phyloP scores from a whole-genome alignment of 306 rosid genomes.

The Ammopiptanthus mongolicus region DNA sequence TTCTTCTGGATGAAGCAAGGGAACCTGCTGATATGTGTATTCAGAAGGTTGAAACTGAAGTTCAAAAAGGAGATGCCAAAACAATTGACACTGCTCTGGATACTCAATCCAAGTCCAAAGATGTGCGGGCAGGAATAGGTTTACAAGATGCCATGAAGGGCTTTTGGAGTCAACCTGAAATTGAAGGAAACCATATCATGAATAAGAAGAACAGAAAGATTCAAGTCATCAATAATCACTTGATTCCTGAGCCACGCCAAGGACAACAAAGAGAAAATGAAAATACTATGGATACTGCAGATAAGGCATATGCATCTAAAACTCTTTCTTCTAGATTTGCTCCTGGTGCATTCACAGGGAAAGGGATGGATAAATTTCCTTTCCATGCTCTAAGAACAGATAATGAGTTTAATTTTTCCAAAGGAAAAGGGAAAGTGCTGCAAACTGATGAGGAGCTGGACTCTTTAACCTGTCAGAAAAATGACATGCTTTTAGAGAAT shows the following conservation, averaged over 20 bases:
- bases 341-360: constrained; percentile 32
- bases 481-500: constrained; percentile 31
- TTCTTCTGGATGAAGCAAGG: constrained; percentile 43
- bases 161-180: constrained; percentile 33
- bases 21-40: constrained; percentile 29
- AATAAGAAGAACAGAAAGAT: constrained; percentile 52
- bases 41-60: constrained; percentile 31
- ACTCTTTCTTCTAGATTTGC: constrained; percentile 25
- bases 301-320: constrained; percentile 26
- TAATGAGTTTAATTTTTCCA: constrained; percentile 41
- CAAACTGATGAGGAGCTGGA: constrained; percentile 37
- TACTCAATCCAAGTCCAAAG: constrained; percentile 40
- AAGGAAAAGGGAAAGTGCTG: constrained; percentile 58
- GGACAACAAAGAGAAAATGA: constrained; percentile 32
- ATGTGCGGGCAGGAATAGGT: constrained; percentile 27
- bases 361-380: constrained; percentile 39
- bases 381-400: constrained; percentile 34
- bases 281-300: constrained; percentile 28
- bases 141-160: constrained; percentile 39
- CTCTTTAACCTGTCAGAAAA: constrained; percentile 34
- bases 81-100: constrained; percentile 16
- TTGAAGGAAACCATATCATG: constrained; percentile 37
- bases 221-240: constrained; percentile 35
- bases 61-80: constrained; percentile 39
- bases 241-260: constrained; percentile 35